Evolutionary conservation across 495 filamentous ascomycete species (phyloP), one percentile per base, ranked within the genome.

Genomic region (Tuber indicum): DNA sequence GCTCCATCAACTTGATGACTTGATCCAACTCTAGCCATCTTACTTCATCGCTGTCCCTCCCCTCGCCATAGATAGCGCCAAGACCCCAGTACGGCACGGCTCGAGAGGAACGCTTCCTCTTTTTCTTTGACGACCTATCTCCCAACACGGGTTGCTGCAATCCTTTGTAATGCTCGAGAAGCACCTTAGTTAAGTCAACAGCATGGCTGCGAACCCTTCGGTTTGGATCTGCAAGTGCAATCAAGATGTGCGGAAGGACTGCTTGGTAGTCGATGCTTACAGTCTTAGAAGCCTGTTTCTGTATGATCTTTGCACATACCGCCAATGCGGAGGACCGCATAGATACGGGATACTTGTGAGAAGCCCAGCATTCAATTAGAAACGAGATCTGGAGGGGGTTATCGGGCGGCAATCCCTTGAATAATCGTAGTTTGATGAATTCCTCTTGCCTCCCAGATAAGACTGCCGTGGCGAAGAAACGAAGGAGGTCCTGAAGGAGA

Each of bases 351-450:
- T 90, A 90, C 21, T 88, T 86, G 0, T 91, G 89, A 75, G 91
- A 92, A 19, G 77, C 76, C 89, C 93, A 92, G 32, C 93, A 87
- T 58, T 89, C 87, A 75, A 90, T 86, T 75, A 94, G 91, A 83
- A 98, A 95, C 6, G 91, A 92, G 81, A 94, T 83, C 75, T 91
- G 92, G 58, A 93, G 88, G 14, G 91, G 88, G 3, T 89, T 87
- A 71, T 89, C 87, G 23, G 86, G 84, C 0, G 89, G 90, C 41
- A 86, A 82, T 9, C 87, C 78, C 46, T 87, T 86, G 44, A 94
- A 86, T 58, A 91, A 85, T 23, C 88, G 87, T 10, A 90, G 82
- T 21, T 87, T 85, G 66, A 89, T 86, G 78, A 97, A 66, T 36
- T 66, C 26, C 32, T 66, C 58, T 66, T 93, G 79, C 71, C 87